Percentiles rank a stretch among this genome's conserved stretches.
Evolutionary conservation across 2,329 filamentous ascomycete species (phyloP).

Genomic region (Diplodia intermedia): DNA sequence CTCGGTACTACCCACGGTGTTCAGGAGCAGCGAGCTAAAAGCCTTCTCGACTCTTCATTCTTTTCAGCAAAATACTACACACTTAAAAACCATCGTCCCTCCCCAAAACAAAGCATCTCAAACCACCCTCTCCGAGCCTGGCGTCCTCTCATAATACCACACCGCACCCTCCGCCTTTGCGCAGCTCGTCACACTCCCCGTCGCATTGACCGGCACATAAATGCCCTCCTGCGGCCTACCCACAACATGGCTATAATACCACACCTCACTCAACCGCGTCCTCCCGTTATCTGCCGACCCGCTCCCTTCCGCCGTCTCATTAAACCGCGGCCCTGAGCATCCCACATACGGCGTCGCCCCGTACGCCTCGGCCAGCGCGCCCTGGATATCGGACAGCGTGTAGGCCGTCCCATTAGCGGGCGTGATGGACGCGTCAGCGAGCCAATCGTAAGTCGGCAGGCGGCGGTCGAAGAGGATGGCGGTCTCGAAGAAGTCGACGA

Average conservation of each 20-base stretch:
- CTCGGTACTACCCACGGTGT: conserved; percentile 16
- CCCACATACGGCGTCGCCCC: conserved; percentile 65
- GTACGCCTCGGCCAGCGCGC: conserved; percentile 57
- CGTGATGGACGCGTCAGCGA: conserved; percentile 60
- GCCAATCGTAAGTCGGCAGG: conserved; percentile 67
- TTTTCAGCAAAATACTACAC: background rate
- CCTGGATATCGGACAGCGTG: conserved; percentile 60
- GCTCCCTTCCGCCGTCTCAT: conserved; percentile 64
- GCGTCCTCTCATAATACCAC: conserved; percentile 61
- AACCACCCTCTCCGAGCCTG: conserved; percentile 9
- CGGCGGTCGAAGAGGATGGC: conserved; percentile 63
- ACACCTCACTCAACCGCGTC: conserved; percentile 67
- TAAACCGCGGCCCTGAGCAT: conserved; percentile 66
- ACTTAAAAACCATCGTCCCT: too few relatives aligned
- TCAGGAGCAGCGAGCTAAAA: conserved; percentile 7
- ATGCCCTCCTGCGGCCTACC: conserved; percentile 63
- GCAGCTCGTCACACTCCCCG: conserved; percentile 58
- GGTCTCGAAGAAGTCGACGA: conserved; percentile 70
- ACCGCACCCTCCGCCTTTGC: conserved; percentile 62
- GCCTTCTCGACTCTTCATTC: conserved; percentile 8
- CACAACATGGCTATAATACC: conserved; percentile 69
- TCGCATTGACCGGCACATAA: conserved; percentile 56
- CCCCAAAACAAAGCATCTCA: too few relatives aligned
- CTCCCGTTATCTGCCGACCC: conserved; percentile 62
- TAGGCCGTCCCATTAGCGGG: conserved; percentile 67